Base-by-base conservation (phyloP, 768 basidiomycete species). In the Paxillus ammoniavirescens region DNA sequence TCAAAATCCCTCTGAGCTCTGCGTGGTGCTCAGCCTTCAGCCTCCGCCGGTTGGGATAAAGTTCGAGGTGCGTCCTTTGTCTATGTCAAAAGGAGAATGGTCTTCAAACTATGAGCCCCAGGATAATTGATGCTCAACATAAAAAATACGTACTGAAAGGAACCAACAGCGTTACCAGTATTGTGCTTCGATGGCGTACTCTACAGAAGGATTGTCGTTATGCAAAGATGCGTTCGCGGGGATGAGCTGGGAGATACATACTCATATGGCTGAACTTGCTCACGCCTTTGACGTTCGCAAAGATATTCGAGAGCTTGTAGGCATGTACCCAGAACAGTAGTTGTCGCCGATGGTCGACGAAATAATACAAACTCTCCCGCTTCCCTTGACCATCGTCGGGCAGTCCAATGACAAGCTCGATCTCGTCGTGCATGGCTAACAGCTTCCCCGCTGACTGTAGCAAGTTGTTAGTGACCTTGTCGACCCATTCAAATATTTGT, bases 251-350 rank as follows among this genome's bases (percentile, higher is more conserved):
- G 36, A 9, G 8, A 23, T 28, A 38, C 74, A 46, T 50, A 81
- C 82, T 68, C 13, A 79, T 61, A 58, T 78, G 77, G 4, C 69
- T 64, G 18, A 68, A 57, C 2, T 68, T 65, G 8, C 67, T 69
- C 1, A 74, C 70, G 3, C 78, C 80, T 37, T 68, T 65, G 73
- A 64, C 33, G 76, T 69, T 23, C 41, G 9, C 66, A 62, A 73
- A 53, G 35, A 79, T 61, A 28, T 65, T 40, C 0, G 46, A 50
- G 5, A 75, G 67, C 3, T 72, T 54, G 31, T 71, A 74, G 0
- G 69, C 53, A 42, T 82, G 73, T 26, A 82, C 52, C 72, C 77
- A 84, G 53, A 82, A 83, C 13, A 82, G 65, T 4, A 66, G 58
- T 12, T 75, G 73, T 0, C 62, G 64, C 0, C 56, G 28, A 45